Base-by-base conservation (phyloP, 1,284 basidiomycete genomes). In the Cryptococcus sp. region DNA sequence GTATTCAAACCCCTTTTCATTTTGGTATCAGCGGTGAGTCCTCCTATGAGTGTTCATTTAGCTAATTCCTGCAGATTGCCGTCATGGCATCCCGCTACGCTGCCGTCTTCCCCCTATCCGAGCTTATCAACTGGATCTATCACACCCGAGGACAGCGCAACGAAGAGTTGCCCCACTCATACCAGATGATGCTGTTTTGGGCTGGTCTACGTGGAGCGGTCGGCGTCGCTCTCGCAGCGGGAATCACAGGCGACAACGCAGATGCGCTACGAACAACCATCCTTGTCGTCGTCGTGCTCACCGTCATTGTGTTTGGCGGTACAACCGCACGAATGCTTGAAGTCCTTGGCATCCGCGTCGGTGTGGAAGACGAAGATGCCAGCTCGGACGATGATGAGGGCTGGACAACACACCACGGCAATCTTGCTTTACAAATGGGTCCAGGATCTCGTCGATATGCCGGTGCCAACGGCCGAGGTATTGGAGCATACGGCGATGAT, bases 131-230 rank as follows among this genome's bases (percentile, higher is more conserved):
- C 79, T 83, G 95, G 65, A 65, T 83, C 62, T 91, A 91, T 82
- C 87, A 90, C 55, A 88, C 87, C 3, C 86, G 93, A 1, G 91
- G 91, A 1, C 90, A 93, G 67, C 83, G 91, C 38, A 79, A 83
- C 29, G 92, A 95, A 65, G 93, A 95, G 69, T 81, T 96, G 4
- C 93, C 93, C 0, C 93, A 96, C 75, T 93, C 91, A 17, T 95
- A 96, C 69, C 93, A 95, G 70, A 93, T 94, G 91, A 93, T 96
- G 94, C 81, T 99, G 20, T 99, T 99, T 80, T 99, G 95, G 96
- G 95, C 95, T 0, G 96, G 96, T 8, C 81, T 99, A 51, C 84
- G 95, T 37, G 95, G 95, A 54, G 95, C 95, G 0, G 95, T 98
- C 40, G 95, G 96, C 23, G 96, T 99, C 23, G 95, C 95, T 3